Evolutionary conservation across 2,329 filamentous ascomycete species (phyloP).

Genomic region (Aspergillus eucalypticola): DNA sequence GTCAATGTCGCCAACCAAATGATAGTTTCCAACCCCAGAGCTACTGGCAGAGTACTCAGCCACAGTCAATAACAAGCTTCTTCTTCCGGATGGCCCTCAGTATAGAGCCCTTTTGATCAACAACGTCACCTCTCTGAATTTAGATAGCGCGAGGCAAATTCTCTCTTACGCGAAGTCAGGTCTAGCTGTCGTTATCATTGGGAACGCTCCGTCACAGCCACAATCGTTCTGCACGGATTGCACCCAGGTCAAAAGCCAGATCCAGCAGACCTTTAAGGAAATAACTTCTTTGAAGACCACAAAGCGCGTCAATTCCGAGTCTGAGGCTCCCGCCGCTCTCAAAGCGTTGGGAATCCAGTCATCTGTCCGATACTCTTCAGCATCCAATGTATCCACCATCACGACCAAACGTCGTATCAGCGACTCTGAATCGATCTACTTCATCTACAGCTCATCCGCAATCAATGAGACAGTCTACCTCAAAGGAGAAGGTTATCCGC

Average conservation of each 20-base stretch:
- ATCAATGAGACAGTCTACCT: background rate
- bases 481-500: constrained; percentile 2
- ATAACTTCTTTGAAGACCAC: background rate
- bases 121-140: background rate
- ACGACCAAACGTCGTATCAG: background rate
- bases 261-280: background rate
- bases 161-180: constrained; percentile 6
- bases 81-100: too few relatives aligned
- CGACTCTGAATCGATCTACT: background rate
- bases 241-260: background rate
- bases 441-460: background rate
- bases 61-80: too few relatives aligned
- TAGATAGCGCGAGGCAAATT: background rate
- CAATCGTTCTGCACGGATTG: background rate
- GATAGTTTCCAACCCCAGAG: too few relatives aligned
- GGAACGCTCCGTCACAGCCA: background rate
- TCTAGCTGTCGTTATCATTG: constrained; percentile 3
- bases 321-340: background rate
- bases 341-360: background rate
- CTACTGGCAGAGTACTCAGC: too few relatives aligned
- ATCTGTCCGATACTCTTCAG: background rate
- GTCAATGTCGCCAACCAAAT: too few relatives aligned
- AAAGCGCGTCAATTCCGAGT: background rate
- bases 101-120: too few relatives aligned
- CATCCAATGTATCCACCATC: background rate